These are phyloP conservation scores for Trapa bicornis DNA, from an alignment of 345 rosid genomes.

Conservation along the genomic window DNA sequence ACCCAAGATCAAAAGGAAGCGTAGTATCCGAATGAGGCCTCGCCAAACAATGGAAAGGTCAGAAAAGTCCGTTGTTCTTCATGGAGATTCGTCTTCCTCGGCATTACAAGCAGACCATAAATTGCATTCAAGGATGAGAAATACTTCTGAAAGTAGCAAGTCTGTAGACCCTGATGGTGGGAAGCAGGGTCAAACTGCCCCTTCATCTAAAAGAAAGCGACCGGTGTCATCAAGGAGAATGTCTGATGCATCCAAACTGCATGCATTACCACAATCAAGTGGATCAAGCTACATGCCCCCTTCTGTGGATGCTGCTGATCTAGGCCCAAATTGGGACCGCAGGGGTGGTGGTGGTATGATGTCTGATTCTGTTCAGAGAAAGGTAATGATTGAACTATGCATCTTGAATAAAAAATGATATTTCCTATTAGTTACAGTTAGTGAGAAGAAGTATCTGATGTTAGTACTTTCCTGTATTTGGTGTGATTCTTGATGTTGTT, in stretches of 20 bases:
- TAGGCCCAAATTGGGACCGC: constrained; percentile 49
- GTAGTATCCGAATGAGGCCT: constrained; percentile 87
- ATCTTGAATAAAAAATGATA: not conserved
- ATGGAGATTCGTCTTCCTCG: constrained; percentile 35
- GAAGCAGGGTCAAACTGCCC: constrained; percentile 62
- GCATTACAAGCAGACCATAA: constrained; percentile 49
- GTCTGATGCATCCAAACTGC: constrained; percentile 54
- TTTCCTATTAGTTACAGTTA: not conserved
- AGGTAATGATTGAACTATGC: constrained; percentile 34
- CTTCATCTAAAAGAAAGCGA: constrained; percentile 46
- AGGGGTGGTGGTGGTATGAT: constrained; percentile 44
- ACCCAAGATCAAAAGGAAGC: constrained; percentile 90
- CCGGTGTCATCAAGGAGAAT: constrained; percentile 54
- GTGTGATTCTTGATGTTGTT: not conserved
- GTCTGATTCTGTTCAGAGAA: constrained; percentile 69
- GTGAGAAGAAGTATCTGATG: not conserved
- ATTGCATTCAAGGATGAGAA: constrained; percentile 50
- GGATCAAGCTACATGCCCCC: constrained; percentile 38
- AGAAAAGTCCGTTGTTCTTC: constrained; percentile 35
- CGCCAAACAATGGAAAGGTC: constrained; percentile 61
- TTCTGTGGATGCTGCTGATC: constrained; percentile 44
- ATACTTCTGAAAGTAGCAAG: constrained; percentile 29
- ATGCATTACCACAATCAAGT: constrained; percentile 55
- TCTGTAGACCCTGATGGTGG: constrained; percentile 28
- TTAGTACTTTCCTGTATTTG: not conserved